Conservation (phyloP, 495 filamentous ascomycete species). For the Acidomyces sp. region DNA sequence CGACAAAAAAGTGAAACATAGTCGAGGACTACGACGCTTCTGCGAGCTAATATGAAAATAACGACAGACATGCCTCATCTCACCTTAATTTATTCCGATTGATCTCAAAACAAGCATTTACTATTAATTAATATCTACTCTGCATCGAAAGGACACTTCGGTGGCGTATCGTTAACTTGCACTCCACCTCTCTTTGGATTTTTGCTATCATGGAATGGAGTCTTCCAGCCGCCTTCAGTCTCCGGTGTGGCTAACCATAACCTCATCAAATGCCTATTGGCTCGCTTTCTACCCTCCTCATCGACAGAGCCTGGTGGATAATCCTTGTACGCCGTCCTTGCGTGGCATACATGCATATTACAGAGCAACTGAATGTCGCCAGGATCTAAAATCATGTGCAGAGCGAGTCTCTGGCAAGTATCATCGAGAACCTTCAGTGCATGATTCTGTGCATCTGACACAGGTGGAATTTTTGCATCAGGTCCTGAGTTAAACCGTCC, state of each 20-base stretch:
- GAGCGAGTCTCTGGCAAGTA: slow-evolving; percentile 23
- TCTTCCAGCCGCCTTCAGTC: slow-evolving; percentile 68
- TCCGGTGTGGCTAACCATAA: slow-evolving; percentile 75
- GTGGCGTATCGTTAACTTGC: slow-evolving; percentile 66
- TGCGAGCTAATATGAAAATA: too few species aligned
- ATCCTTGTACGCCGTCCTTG: slow-evolving; percentile 30
- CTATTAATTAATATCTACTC: slow-evolving; percentile 47
- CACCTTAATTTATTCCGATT: too few species aligned
- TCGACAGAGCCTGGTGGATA: slow-evolving; percentile 21
- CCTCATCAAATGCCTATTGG: slow-evolving; percentile 49
- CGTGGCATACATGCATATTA: slow-evolving; percentile 29
- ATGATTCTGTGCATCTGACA: slow-evolving; percentile 21
- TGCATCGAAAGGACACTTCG: slow-evolving; percentile 55
- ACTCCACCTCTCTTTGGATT: slow-evolving; percentile 80
- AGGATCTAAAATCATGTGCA: slow-evolving; percentile 33
- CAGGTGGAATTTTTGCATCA: slow-evolving; percentile 22
- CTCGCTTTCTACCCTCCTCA: slow-evolving; percentile 16
- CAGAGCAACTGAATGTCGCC: slow-evolving; percentile 31
- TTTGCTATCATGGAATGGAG: slow-evolving; percentile 66
- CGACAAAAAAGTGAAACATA: too few species aligned
- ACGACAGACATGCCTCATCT: too few species aligned
- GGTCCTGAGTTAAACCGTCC: slow-evolving; percentile 26
- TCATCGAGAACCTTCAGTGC: slow-evolving; percentile 25
- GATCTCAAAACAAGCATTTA: too few species aligned
- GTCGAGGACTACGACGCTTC: too few species aligned